Evolutionary conservation across 2,329 filamentous ascomycete genomes (phyloP), one percentile per base, ranked within the genome.

Genomic region (Scedosporium dehoogii): DNA sequence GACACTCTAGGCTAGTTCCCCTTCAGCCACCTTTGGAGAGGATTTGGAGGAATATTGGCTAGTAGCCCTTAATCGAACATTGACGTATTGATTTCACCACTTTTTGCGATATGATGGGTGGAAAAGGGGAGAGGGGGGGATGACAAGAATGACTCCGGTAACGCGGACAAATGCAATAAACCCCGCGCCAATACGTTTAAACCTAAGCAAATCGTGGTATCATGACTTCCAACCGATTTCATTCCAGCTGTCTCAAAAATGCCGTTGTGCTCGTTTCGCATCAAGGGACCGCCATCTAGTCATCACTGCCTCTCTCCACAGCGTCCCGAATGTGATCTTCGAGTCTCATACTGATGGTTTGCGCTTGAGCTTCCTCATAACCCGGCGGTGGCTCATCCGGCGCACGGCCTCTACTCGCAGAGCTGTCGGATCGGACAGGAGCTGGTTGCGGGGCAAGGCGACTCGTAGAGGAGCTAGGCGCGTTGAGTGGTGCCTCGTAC

Each of bases 281-380:
- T 46, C 5, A 7, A 21, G 44, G n/a, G 12, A 3, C 14, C 60
- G 23, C 18, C 12, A 5, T 41, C 33, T 58, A 58, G 27, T n/a
- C 46, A 21, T 60, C 62, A 73, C 67, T 76, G 67, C 82, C 79
- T 65, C 82, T 80, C 70, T 93, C 89, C 53, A 90, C 79, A 67
- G 90, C 90, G 65, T 89, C 83, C 56, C 88, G 87, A 66, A 92
- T 81, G 64, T 88, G 89, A 67, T 90, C 85, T 71, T 91, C 85
- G 23, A 87, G 75, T 59, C 76, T 78, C 70, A 79, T 83, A 65
- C 76, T 80, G 29, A 87, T 73, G 29, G 84, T 83, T 68, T 87
- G 84, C n/a, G 82, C 86, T 74, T 97, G 93, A 29, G 90, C 90
- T 73, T 96, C 91, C 69, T 97, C 92, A 71, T 97, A 97, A 42